phyloP scores from a whole-genome alignment of 371 early-diverging fungal species.

The Mucor piriformis region DNA sequence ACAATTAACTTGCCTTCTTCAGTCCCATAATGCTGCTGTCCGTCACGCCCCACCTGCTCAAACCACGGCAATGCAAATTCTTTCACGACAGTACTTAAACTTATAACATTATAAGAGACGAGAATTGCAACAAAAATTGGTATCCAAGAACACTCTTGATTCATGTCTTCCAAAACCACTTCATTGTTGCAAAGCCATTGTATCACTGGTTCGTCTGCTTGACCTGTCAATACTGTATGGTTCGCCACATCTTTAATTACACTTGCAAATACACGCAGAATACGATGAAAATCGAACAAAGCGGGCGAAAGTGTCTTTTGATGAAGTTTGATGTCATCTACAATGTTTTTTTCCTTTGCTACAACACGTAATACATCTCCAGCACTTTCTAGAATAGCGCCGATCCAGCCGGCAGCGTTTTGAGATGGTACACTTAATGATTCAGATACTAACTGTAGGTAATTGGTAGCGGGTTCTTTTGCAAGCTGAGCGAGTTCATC shows the following conservation, averaged over 20 bases:
- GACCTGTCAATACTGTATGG: constrained; percentile 38
- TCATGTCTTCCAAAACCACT: constrained; percentile 32
- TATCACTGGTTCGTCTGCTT: constrained; percentile 40
- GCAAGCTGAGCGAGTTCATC: constrained; percentile 46
- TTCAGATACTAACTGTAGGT: constrained; percentile 41
- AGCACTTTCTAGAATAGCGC: constrained; percentile 41
- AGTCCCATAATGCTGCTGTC: constrained; percentile 30
- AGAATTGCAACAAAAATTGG: constrained; percentile 52
- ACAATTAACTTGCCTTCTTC: constrained; percentile 39
- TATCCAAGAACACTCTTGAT: constrained; percentile 47
- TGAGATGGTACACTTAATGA: constrained; percentile 45
- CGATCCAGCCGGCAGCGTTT: constrained; percentile 43
- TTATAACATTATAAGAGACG: constrained; percentile 47
- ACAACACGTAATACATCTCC: constrained; percentile 43
- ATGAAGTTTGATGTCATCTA: constrained; percentile 3
- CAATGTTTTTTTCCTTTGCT: constrained; percentile 32
- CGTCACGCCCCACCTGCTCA: constrained; percentile 38
- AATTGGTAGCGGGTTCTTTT: constrained; percentile 28
- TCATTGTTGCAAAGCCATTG: constrained; percentile 35
- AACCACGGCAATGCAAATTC: constrained; percentile 50
- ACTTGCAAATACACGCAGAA: constrained; percentile 34
- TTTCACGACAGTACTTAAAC: constrained; percentile 43
- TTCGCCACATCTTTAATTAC: constrained; percentile 34
- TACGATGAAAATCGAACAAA: constrained; percentile 32
- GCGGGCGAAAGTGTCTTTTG: constrained; percentile 8